Evolutionary conservation across 257 asterid species (phyloP).

Genomic region (Mentha longifolia): DNA sequence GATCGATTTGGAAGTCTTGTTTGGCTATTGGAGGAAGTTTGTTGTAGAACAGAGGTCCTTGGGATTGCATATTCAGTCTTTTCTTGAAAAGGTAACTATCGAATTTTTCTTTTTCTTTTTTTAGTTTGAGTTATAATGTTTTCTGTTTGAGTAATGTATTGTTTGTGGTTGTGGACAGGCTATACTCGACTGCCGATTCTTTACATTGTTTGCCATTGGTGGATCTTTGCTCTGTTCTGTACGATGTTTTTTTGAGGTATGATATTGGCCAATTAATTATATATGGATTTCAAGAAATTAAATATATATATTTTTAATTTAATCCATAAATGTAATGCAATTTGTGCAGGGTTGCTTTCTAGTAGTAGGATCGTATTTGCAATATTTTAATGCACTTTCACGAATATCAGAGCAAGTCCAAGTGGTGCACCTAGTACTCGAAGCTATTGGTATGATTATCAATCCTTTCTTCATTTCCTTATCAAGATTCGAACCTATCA

Average conservation of each 20-base stretch:
- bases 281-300: neutral
- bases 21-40: slow-evolving; percentile 34
- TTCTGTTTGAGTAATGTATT: neutral
- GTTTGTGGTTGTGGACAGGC: slow-evolving; percentile 48
- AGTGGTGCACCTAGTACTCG: slow-evolving; percentile 58
- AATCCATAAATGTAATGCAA: neutral
- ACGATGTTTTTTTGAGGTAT: slow-evolving; percentile 73
- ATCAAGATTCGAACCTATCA: too few relatives aligned
- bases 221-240: slow-evolving; percentile 81
- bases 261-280: neutral
- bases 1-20: slow-evolving; percentile 41
- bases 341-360: slow-evolving; percentile 66
- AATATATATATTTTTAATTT: too few relatives aligned
- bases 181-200: slow-evolving; percentile 83
- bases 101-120: neutral
- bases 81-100: slow-evolving; percentile 66
- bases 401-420: slow-evolving; percentile 52
- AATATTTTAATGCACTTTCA: slow-evolving; percentile 56
- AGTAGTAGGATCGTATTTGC: slow-evolving; percentile 57
- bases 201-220: slow-evolving; percentile 69
- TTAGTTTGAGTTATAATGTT: too few relatives aligned
- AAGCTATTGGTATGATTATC: slow-evolving; percentile 76
- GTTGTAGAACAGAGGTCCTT: slow-evolving; percentile 40
- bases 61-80: slow-evolving; percentile 56
- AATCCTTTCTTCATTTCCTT: neutral